These are phyloP conservation scores for Striga hermonthica DNA, from an alignment of 305 asterid genomes.

Conservation along the genomic window DNA sequence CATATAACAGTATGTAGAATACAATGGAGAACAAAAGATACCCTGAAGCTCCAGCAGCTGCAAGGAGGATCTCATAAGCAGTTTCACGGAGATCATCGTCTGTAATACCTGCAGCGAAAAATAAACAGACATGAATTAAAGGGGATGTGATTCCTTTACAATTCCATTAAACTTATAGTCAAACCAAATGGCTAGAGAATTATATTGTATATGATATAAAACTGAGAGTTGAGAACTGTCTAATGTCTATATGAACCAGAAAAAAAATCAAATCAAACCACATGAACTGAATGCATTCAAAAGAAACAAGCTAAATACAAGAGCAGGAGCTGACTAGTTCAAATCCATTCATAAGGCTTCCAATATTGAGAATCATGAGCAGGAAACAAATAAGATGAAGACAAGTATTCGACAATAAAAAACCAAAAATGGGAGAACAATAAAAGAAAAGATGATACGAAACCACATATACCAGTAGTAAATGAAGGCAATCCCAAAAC, in stretches of 20 bases:
- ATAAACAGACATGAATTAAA: conserved; percentile 15
- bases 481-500: conserved; percentile 75
- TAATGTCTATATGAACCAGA: conserved; percentile 3
- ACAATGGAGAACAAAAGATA: conserved; percentile 34
- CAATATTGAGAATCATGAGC: conserved; percentile 8
- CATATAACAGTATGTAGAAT: conserved; percentile 24
- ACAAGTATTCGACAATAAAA: conserved; percentile 11
- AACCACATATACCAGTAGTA: conserved; percentile 62
- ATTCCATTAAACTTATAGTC: not conserved
- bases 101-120: conserved; percentile 53
- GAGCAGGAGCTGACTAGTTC: conserved; percentile 18
- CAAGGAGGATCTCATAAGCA: conserved; percentile 93
- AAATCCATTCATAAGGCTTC: conserved; percentile 16
- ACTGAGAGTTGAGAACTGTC: not conserved
- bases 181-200: not conserved
- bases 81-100: conserved; percentile 96
- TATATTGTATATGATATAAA: not conserved
- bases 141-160: not conserved
- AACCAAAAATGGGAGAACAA: not conserved
- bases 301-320: conserved; percentile 22
- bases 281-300: conserved; percentile 8
- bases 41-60: conserved; percentile 99
- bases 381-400: conserved; percentile 23
- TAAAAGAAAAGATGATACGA: not conserved
- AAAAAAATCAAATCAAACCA: not conserved